Evolutionary conservation across 306 rosid genomes (phyloP).

Genomic region (Prunus campanulata): DNA sequence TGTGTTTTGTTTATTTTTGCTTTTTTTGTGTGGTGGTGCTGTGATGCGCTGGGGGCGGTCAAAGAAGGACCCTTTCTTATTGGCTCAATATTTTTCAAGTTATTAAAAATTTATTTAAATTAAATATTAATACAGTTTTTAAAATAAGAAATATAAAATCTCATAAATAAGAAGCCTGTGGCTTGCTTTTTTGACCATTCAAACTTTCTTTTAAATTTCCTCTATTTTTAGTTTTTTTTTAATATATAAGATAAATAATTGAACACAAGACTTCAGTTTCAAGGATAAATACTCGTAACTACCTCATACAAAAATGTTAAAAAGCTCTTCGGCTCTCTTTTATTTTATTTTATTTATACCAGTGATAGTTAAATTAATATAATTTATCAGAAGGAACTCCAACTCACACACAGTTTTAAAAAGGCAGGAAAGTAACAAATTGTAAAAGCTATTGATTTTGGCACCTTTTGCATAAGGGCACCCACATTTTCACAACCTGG

Average conservation of each 20-base stretch:
- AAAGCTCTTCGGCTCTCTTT: too few species aligned
- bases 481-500: background rate
- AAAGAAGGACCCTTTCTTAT: slow-evolving; percentile 45
- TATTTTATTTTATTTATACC: too few species aligned
- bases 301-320: too few species aligned
- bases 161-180: background rate
- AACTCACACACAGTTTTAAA: background rate
- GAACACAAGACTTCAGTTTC: too few species aligned
- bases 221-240: background rate
- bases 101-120: background rate
- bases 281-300: too few species aligned
- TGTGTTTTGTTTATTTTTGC: slow-evolving; percentile 25
- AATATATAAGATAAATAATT: too few species aligned
- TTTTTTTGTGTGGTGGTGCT: slow-evolving; percentile 47
- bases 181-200: slow-evolving; percentile 56
- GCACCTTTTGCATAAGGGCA: slow-evolving; percentile 5
- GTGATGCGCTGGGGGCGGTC: slow-evolving; percentile 87
- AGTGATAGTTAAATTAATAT: background rate
- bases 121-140: background rate
- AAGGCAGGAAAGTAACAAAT: background rate
- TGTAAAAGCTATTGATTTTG: background rate
- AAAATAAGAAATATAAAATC: background rate
- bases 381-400: too few species aligned
- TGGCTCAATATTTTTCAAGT: background rate
- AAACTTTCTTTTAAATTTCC: slow-evolving; percentile 26